These are phyloP conservation scores for Sugiyamaella sp. DNA, from an alignment of 1,139 yeast genomes.

Conservation along the genomic window DNA sequence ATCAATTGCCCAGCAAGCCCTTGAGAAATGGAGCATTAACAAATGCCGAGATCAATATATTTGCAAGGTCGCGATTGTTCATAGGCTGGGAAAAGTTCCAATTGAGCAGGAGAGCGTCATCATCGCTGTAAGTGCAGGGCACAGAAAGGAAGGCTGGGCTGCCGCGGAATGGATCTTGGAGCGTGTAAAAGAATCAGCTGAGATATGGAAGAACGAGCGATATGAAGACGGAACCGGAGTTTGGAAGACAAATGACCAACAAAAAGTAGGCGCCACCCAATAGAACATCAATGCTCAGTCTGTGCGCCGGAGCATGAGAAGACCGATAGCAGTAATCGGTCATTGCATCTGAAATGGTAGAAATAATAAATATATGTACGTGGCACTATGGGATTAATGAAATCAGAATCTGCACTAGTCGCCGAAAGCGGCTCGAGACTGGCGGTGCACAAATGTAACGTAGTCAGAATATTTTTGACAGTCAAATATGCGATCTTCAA, in stretches of 20 bases:
- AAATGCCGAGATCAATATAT: conserved; percentile 24
- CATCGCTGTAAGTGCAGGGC: conserved; percentile 50
- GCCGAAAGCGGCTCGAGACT: conserved; percentile 29
- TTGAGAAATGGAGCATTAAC: conserved; percentile 32
- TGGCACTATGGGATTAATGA: too few relatives aligned
- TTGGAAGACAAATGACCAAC: conserved; percentile 50
- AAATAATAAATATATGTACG: conserved; percentile 3
- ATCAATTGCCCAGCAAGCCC: conserved; percentile 43
- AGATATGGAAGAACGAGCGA: conserved; percentile 54
- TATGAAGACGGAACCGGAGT: conserved; percentile 45
- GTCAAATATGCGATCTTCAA: conserved; percentile 67
- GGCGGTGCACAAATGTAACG: conserved; percentile 40
- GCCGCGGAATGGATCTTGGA: conserved; percentile 51
- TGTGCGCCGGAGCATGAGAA: background rate
- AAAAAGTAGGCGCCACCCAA: conserved; percentile 23
- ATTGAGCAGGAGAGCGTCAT: conserved; percentile 50
- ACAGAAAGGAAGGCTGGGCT: conserved; percentile 53
- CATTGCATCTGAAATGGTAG: background rate
- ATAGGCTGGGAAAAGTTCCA: conserved; percentile 53
- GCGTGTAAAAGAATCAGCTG: conserved; percentile 47
- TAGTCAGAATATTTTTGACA: conserved; percentile 38
- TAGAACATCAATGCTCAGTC: background rate
- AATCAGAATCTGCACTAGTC: background rate
- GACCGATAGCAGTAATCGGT: too few relatives aligned
- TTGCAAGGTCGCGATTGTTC: conserved; percentile 45